phyloP scores from a whole-genome alignment of 1,284 basidiomycete genomes.

The Farysia itapuensis region DNA sequence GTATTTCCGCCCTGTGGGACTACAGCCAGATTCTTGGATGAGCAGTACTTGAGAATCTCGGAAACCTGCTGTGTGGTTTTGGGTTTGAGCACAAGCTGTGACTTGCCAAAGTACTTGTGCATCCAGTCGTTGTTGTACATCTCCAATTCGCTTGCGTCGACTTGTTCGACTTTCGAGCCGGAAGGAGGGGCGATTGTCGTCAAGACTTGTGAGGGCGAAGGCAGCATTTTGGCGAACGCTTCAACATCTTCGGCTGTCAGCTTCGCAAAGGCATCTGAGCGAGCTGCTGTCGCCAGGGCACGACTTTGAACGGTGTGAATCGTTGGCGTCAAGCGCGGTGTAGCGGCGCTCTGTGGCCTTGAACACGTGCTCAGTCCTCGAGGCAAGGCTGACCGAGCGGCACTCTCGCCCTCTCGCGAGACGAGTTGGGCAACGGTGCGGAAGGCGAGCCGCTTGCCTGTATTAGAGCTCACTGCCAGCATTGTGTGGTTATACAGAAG shows the following conservation, averaged over 20 bases:
- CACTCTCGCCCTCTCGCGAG: no score
- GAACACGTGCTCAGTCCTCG: no score
- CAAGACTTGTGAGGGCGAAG: slow-evolving; percentile 62
- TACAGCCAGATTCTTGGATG: slow-evolving; percentile 64
- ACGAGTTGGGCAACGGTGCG: no score
- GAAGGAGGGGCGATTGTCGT: slow-evolving; percentile 61
- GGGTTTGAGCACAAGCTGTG: slow-evolving; percentile 84
- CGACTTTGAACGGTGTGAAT: no score
- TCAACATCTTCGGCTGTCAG: slow-evolving; percentile 63
- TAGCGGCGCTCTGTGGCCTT: no score
- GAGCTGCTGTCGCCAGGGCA: slow-evolving; percentile 65
- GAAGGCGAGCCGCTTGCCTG: no score
- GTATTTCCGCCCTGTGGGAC: slow-evolving; percentile 99
- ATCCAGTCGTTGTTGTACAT: slow-evolving; percentile 94
- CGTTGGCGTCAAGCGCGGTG: no score
- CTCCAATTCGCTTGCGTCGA: slow-evolving; percentile 69
- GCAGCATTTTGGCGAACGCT: slow-evolving; percentile 62
- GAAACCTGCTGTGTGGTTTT: slow-evolving; percentile 85
- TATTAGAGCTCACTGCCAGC: no score
- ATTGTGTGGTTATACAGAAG: no score
- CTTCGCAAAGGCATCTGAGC: slow-evolving; percentile 62
- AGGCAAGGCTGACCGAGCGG: no score
- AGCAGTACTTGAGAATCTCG: slow-evolving; percentile 65
- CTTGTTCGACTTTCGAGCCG: slow-evolving; percentile 24
- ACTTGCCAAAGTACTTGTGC: slow-evolving; percentile 85